Evolutionary conservation across 495 filamentous ascomycete species (phyloP), one percentile per base, ranked within the genome.

Genomic region (Neurospora sp.): DNA sequence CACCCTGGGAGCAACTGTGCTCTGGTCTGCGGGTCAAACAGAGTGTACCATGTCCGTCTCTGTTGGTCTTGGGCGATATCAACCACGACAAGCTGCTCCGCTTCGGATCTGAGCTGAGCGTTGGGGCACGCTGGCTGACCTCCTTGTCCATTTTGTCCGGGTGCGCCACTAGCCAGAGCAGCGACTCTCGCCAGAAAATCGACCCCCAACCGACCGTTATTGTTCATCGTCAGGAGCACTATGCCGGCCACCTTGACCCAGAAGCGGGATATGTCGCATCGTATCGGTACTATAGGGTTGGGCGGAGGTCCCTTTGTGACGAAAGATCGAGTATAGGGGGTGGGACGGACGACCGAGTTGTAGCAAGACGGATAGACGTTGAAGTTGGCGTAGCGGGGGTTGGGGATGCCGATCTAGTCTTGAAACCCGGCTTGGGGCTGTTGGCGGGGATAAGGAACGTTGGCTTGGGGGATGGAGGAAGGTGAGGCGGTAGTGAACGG

Each of bases 141-240:
- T 66, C 46, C 44, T 20, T 46, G 44, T 14, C 72, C 71, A 16
- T 74, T 70, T 16, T 23, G 27, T 0, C 41, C 72, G 2, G 40
- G 41, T 9, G 18, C 5, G n/a, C 18, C 5, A 44, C 18, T 18
- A 10, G 44, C 44, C 0, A 74, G 20, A 5, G 16, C 69, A 3
- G 73, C 73, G n/a, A 74, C 73, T 35, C 69, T 70, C 2, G 74
- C 69, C 7, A 73, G 71, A 7, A 73, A 39, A 23, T 69, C 44
- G 1, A 73, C 39, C 16, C 71, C 74, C 12, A 69, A 70, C n/a
- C 23, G 73, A 2, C 69, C 44, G 69, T 39, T 69, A 31, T 44
- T 69, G 69, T 75, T 75, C 74, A 75, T 75, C 14, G 72, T 75
- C 41, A 75, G 39, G 2, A 75, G 69, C 23, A 75, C 69, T 69